Percentiles rank a stretch among this genome's conserved stretches.
Evolutionary conservation across 1,139 yeast genomes (phyloP).

Genomic region (Diutina catenulata): DNA sequence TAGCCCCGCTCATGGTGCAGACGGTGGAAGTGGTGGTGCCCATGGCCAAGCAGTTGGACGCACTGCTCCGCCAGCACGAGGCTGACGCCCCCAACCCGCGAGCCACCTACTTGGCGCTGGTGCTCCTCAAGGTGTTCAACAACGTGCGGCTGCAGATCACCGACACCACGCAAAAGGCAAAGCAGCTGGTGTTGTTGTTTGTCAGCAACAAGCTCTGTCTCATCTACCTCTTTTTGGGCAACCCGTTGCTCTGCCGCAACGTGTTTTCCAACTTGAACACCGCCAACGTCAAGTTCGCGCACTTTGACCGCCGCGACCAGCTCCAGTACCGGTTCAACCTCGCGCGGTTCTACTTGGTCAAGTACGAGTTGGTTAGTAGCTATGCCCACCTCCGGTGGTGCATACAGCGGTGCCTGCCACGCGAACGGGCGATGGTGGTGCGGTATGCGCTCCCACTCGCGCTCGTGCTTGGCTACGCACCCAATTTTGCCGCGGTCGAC

Average conservation of each 20-base stretch:
- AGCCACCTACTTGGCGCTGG: conserved; percentile 42
- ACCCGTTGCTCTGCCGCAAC: conserved; percentile 61
- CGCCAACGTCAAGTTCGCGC: conserved; percentile 34
- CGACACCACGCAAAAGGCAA: conserved; percentile 21
- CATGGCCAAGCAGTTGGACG: conserved; percentile 19
- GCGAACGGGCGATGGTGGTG: conserved; percentile 27
- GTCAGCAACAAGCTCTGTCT: conserved; percentile 50
- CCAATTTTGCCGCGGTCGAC: conserved; percentile 21
- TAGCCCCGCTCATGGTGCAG: conserved; percentile 32
- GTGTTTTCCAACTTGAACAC: conserved; percentile 67
- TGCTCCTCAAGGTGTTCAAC: conserved; percentile 51
- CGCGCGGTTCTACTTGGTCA: conserved; percentile 53
- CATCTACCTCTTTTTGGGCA: conserved; percentile 48
- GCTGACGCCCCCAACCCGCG: conserved; percentile 35
- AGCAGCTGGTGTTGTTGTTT: conserved; percentile 41
- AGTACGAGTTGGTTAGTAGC: conserved; percentile 44
- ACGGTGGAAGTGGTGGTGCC: conserved; percentile 35
- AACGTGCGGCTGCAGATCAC: conserved; percentile 45
- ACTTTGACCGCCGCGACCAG: conserved; percentile 39
- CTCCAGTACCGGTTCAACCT: conserved; percentile 58
- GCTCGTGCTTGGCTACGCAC: conserved; percentile 39
- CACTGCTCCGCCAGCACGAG: conserved; percentile 35
- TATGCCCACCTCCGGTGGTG: conserved; percentile 57
- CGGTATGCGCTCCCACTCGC: conserved; percentile 47
- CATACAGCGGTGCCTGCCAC: conserved; percentile 29